Conservation (phyloP, 2,329 filamentous ascomycete species). For the Microcyclospora tardicrescens region DNA sequence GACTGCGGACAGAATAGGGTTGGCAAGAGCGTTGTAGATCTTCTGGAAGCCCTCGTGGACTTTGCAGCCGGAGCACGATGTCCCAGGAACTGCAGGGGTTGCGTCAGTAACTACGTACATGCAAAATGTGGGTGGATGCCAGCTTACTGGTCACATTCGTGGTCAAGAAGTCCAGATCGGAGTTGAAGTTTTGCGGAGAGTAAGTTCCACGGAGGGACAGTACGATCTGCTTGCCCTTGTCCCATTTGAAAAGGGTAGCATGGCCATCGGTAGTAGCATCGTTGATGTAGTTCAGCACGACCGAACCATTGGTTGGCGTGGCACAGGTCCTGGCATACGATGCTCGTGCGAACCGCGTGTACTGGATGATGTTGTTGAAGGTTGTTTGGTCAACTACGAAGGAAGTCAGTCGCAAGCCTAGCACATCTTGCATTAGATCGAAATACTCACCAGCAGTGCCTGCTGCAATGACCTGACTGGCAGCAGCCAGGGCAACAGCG, state of each 20-base stretch:
- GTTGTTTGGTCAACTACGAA: not conserved
- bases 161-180: conserved; percentile 37
- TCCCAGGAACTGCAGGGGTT: too few species aligned
- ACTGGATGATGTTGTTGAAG: conserved; percentile 3
- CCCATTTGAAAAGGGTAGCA: conserved; percentile 1
- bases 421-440: too few species aligned
- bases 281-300: conserved; percentile 1
- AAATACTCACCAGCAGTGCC: too few species aligned
- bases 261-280: conserved; percentile 1
- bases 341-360: conserved; percentile 2
- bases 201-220: conserved; percentile 47
- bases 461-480: not conserved
- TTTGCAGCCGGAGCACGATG: conserved; percentile 34
- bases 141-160: conserved; percentile 24
- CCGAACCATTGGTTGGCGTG: conserved; percentile 1
- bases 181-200: conserved; percentile 49
- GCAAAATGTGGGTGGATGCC: too few species aligned
- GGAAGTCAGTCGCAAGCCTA: too few species aligned
- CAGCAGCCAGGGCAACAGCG: not conserved
- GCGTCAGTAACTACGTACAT: too few species aligned
- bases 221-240: conserved; percentile 36
- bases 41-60: conserved; percentile 46
- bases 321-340: conserved; percentile 2
- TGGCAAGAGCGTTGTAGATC: conserved; percentile 45
- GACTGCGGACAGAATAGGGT: conserved; percentile 32